Evolutionary conservation across 768 basidiomycete species (phyloP).

Genomic region (Lyophyllum atratum): DNA sequence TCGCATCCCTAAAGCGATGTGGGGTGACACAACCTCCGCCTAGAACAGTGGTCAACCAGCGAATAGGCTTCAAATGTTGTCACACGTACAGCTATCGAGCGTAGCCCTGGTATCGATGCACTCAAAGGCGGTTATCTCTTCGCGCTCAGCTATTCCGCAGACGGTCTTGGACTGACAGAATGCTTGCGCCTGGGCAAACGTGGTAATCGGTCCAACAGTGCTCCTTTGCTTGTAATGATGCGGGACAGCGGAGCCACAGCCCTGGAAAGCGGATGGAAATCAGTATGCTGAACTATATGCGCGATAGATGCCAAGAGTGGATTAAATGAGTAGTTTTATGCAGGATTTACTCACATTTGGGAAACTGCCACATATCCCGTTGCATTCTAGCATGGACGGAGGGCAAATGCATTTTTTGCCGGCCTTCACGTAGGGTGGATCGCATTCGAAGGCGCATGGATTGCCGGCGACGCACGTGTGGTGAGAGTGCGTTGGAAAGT

Average conservation of each 20-base stretch:
- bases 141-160: constrained; percentile 38
- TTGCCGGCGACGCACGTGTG: constrained; percentile 8
- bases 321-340: constrained; percentile 1
- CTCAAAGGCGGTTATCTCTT: constrained; percentile 32
- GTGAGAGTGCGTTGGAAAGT: constrained; percentile 18
- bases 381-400: constrained; percentile 36
- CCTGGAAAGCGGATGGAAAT: constrained; percentile 25
- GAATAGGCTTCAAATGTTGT: background rate
- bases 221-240: constrained; percentile 16
- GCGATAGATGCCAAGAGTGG: background rate
- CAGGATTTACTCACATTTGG: constrained; percentile 28
- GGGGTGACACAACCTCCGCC: constrained; percentile 43
- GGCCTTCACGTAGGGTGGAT: constrained; percentile 14
- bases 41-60: constrained; percentile 11
- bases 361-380: constrained; percentile 39
- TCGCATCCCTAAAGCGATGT: constrained; percentile 31
- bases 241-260: constrained; percentile 40
- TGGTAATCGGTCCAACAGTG: constrained; percentile 19
- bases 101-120: constrained; percentile 36
- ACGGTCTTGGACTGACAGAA: constrained; percentile 30
- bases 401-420: constrained; percentile 37
- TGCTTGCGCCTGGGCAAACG: constrained; percentile 30
- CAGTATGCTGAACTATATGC: background rate
- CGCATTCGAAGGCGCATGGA: constrained; percentile 18
- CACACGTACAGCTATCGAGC: constrained; percentile 41